Conservation (phyloP, 257 asterid species). For the Salvia splendens region DNA sequence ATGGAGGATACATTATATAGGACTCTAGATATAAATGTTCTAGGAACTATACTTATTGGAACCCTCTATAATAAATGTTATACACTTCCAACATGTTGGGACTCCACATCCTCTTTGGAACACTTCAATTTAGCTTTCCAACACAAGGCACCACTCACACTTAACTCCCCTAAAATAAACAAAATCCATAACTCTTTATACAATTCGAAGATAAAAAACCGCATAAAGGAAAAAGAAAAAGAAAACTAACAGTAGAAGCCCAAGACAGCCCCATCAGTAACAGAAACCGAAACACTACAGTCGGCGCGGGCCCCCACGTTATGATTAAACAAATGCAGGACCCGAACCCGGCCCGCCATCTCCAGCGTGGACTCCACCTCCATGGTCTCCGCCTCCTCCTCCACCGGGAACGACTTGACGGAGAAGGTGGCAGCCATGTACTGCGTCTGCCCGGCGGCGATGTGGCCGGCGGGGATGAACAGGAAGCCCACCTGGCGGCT, state of each 20-base stretch:
- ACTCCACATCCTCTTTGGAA: too few species aligned
- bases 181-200: not conserved
- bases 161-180: not conserved
- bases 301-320: conserved; percentile 66
- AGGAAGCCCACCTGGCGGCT: conserved; percentile 78
- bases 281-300: conserved; percentile 63
- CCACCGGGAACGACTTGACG: conserved; percentile 67
- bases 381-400: conserved; percentile 53
- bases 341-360: conserved; percentile 81
- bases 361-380: conserved; percentile 78
- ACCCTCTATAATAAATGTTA: too few species aligned
- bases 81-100: too few species aligned
- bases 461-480: conserved; percentile 87
- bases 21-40: too few species aligned
- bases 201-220: not conserved
- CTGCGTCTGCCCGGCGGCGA: conserved; percentile 60
- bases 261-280: conserved; percentile 72
- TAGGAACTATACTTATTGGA: too few species aligned
- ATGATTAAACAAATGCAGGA: conserved; percentile 66
- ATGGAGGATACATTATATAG: too few species aligned
- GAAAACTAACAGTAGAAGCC: conserved; percentile 65
- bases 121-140: too few species aligned
- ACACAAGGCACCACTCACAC: not conserved
- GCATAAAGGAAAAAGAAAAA: not conserved
- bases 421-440: conserved; percentile 82